These are phyloP conservation scores for Aspergillus vadensis DNA, from an alignment of 2,329 filamentous ascomycete genomes.

Conservation along the genomic window DNA sequence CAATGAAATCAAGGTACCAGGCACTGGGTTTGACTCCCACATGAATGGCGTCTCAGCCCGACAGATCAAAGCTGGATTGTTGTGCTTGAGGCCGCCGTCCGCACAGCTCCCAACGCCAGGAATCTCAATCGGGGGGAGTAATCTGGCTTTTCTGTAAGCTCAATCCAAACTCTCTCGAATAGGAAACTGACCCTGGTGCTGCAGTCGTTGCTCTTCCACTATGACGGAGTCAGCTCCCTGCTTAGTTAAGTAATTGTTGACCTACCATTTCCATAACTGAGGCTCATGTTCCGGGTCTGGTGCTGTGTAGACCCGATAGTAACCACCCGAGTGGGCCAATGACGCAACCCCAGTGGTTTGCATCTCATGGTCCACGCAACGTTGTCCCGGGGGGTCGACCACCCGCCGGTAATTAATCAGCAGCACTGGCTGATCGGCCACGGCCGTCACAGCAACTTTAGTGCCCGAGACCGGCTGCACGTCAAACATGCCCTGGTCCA, in stretches of 20 bases:
- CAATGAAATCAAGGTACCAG: neutral
- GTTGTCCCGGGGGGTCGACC: too few species aligned
- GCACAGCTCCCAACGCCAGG: neutral
- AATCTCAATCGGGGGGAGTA: neutral
- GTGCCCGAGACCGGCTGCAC: neutral
- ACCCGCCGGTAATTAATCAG: neutral
- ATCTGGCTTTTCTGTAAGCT: neutral
- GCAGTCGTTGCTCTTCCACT: neutral
- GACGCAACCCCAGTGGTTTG: too few species aligned
- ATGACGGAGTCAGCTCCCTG: neutral
- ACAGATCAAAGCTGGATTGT: neutral
- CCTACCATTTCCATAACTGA: neutral
- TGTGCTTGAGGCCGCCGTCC: neutral
- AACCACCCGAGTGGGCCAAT: neutral
- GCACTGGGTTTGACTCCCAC: neutral
- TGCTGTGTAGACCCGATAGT: neutral
- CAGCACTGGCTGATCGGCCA: neutral
- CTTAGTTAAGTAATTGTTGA: neutral
- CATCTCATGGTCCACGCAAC: too few species aligned
- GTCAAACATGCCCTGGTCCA: neutral
- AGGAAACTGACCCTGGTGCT: neutral
- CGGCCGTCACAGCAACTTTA: neutral
- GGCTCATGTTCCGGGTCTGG: neutral
- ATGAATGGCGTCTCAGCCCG: neutral
- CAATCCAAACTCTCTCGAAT: neutral